phyloP scores from a whole-genome alignment of 2,329 filamentous ascomycete species.

The Sphaerostilbella broomeana region DNA sequence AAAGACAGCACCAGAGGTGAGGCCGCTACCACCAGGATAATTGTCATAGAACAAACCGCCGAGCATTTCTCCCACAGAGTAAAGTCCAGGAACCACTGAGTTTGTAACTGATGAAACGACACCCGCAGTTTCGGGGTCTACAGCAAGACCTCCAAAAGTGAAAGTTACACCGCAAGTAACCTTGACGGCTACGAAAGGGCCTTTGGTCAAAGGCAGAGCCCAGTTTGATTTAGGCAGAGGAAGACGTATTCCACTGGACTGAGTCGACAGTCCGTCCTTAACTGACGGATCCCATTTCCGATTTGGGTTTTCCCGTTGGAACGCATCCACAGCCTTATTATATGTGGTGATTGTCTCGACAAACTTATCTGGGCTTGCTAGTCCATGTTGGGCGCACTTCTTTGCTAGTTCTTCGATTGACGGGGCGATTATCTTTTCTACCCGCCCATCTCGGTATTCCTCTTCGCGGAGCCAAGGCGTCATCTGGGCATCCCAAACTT shows the following conservation, averaged over 20 bases:
- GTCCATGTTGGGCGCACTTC: constrained; percentile 38
- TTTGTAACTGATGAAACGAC: constrained; percentile 42
- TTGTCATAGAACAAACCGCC: constrained; percentile 58
- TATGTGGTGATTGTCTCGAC: constrained; percentile 47
- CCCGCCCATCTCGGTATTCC: constrained; percentile 55
- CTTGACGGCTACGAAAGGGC: constrained; percentile 56
- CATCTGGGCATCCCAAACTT: constrained; percentile 54
- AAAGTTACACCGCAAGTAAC: constrained; percentile 62
- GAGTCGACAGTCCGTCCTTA: constrained; percentile 56
- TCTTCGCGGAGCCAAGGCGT: constrained; percentile 50
- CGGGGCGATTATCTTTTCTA: constrained; percentile 43
- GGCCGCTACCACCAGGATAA: constrained; percentile 56
- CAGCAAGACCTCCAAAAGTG: constrained; percentile 58
- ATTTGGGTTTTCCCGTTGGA: constrained; percentile 37
- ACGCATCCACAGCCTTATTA: constrained; percentile 48
- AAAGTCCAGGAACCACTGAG: constrained; percentile 47
- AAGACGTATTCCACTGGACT: constrained; percentile 39
- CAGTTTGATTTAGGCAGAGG: constrained; percentile 57
- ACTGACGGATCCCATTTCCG: constrained; percentile 51
- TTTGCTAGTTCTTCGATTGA: constrained; percentile 51
- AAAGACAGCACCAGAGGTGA: constrained; percentile 53
- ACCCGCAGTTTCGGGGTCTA: constrained; percentile 47
- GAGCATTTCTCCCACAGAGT: constrained; percentile 59
- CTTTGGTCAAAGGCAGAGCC: constrained; percentile 51
- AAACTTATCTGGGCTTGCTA: constrained; percentile 41